Base-by-base conservation (phyloP, 108 stramenopile genomes). In the Nitzschia sp. region DNA sequence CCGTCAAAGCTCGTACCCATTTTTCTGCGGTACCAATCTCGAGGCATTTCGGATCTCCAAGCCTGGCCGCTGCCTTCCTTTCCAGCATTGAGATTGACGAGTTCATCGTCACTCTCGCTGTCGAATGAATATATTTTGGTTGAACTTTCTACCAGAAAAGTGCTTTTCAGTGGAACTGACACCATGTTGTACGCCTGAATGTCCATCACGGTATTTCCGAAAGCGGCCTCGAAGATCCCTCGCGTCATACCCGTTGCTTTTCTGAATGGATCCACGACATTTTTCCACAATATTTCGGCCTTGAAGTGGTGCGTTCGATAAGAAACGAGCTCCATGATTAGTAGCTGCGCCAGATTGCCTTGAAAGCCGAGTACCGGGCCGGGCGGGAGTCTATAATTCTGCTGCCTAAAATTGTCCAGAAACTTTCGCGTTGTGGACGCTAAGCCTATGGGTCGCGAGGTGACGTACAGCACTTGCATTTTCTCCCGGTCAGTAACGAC, bases 201-300 rank as follows among this genome's bases (percentile, higher is more conserved):
- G 68, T 94, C 93, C 55, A 81, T 86, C 15, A 65, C 31, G 33
- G 83, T 90, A 60, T 94, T 94, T 46, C 93, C 93, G 72, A 94
- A 88, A 1, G 87, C 93, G 28, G 86, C 88, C 3, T 86, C 45
- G 58, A 94, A 88, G 21, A 89, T 57, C 21, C 46, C 46, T 41
- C 66, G 71, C 16, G 66, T 66, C 16, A 32, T 3, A 30, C 73
- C 61, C n/a, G n/a, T n/a, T 62, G 65, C 47, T 52, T 54, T 58
- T 74, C 58, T 57, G 56, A 89, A 93, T 13, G 92, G 92, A 30
- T 83, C 41, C 1, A 89, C 79, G 9, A 91, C 77, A 64, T 90
- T 80, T 17, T 84, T 68, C 34, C 67, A 68, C 44, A 94, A 56
- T 3, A 82, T 80, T 46, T 87, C 83, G 11, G 82, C 73, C 69